phyloP scores from a whole-genome alignment of 176 grass and related monocot species.

The Bothriochloa decipiens region DNA sequence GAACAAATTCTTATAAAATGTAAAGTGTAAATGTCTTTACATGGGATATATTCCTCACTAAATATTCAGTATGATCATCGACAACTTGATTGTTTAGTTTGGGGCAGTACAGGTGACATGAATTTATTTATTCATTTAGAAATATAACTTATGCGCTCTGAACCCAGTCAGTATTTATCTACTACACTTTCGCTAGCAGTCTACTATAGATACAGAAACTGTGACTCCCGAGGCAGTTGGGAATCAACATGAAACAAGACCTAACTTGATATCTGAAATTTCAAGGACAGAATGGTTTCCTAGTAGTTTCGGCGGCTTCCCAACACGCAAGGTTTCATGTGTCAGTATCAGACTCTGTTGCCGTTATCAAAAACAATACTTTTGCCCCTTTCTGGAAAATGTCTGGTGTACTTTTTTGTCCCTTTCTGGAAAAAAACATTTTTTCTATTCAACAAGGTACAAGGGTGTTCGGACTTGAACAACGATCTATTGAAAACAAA shows the following conservation, averaged over 20 bases:
- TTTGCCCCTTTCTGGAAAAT: conserved; percentile 2
- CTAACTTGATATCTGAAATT: background rate
- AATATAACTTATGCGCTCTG: conserved; percentile 28
- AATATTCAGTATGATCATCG: conserved; percentile 42
- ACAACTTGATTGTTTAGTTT: conserved; percentile 29
- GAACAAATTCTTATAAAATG: conserved; percentile 44
- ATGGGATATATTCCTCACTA: conserved; percentile 48
- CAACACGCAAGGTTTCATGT: conserved; percentile 2
- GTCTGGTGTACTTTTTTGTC: background rate
- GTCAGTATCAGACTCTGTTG: background rate
- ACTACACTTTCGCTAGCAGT: conserved; percentile 1
- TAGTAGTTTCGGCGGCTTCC: background rate
- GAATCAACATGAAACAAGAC: background rate
- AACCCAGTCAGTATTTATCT: conserved; percentile 1
- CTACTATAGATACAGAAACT: background rate
- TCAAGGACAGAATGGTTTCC: background rate
- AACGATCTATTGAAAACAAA: background rate
- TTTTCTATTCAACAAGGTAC: background rate
- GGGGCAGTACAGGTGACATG: conserved; percentile 39
- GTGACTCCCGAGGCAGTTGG: background rate
- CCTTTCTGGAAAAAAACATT: background rate
- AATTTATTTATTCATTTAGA: conserved; percentile 37
- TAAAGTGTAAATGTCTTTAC: conserved; percentile 50
- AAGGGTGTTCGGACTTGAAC: background rate
- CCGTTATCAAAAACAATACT: background rate